A percentile compares a stretch with the other conserved stretches of the same genome.
Evolutionary conservation across 805 yeast species (phyloP).

Genomic region (Lachancea dasiensis): DNA sequence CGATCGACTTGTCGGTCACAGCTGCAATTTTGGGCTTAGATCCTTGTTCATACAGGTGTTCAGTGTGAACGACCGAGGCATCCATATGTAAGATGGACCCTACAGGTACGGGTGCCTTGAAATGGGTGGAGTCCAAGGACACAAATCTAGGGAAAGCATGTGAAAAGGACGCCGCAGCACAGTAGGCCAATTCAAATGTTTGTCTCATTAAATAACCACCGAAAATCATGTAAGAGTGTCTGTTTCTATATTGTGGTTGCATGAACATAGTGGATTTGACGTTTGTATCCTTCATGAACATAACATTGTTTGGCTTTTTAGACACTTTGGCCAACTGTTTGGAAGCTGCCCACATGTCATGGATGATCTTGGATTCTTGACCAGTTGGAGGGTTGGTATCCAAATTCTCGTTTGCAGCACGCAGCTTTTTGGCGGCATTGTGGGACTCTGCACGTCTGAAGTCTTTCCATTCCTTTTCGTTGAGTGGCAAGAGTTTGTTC

Average conservation of each 20-base stretch:
- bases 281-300: conserved; percentile 65
- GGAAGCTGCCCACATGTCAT: conserved; percentile 63
- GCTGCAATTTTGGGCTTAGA: conserved; percentile 24
- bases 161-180: conserved; percentile 85
- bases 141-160: conserved; percentile 83
- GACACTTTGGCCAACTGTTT: conserved; percentile 33
- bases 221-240: conserved; percentile 90
- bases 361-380: conserved; percentile 67
- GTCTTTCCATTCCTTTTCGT: conserved; percentile 73
- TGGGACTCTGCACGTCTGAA: conserved; percentile 85
- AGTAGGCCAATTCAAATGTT: conserved; percentile 88
- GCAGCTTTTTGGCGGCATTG: conserved; percentile 76
- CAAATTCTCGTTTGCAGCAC: conserved; percentile 59
- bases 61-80: conserved; percentile 82
- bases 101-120: conserved; percentile 92
- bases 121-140: conserved; percentile 84
- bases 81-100: conserved; percentile 82
- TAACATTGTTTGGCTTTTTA: conserved; percentile 44
- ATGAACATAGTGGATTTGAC: conserved; percentile 75
- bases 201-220: conserved; percentile 93
- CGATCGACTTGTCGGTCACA: conserved; percentile 21
- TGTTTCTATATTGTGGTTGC: conserved; percentile 95
- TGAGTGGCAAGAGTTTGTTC: conserved; percentile 69
- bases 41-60: conserved; percentile 51
- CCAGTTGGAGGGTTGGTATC: conserved; percentile 67